These are phyloP conservation scores for Sphagnum fallax DNA, from an alignment of 228 moss, liverwort and hornwort genomes.

Conservation along the genomic window DNA sequence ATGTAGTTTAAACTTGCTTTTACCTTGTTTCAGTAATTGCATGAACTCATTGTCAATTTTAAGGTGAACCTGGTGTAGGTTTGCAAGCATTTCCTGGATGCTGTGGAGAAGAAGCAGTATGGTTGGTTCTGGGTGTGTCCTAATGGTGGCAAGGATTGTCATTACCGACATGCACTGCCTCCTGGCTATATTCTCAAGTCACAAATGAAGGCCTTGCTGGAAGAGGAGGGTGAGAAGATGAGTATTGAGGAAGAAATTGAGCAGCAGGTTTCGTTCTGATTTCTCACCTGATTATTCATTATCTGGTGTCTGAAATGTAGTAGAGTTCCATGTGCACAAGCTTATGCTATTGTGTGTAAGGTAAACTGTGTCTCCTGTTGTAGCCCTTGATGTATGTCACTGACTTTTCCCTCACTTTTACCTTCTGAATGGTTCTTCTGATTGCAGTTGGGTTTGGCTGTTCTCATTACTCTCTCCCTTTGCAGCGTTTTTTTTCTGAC, in stretches of 20 bases:
- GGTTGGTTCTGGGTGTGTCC: constrained; percentile 99
- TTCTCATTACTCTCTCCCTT: too few species aligned
- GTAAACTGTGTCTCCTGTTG: too few species aligned
- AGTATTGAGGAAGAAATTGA: constrained; percentile 94
- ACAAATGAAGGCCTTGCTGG: constrained; percentile 97
- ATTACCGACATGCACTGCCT: constrained; percentile 92
- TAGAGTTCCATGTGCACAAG: neutral
- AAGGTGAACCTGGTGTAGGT: constrained; percentile 31
- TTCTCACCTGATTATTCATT: neutral
- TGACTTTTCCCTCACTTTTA: too few species aligned
- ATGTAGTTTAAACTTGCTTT: too few species aligned
- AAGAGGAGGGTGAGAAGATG: constrained; percentile 87
- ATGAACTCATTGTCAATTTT: neutral
- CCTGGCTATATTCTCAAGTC: constrained; percentile 84
- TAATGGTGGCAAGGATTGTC: constrained; percentile 96
- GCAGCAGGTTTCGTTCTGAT: constrained; percentile 51
- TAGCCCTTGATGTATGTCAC: too few species aligned
- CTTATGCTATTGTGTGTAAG: too few species aligned
- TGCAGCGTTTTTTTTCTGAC: too few species aligned
- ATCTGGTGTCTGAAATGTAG: neutral
- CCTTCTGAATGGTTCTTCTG: too few species aligned
- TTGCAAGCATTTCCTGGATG: constrained; percentile 90
- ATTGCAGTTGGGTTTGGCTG: too few species aligned
- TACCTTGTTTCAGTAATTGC: neutral
- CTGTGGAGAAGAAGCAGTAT: constrained; percentile 95